Conservation (phyloP, 2,329 filamentous ascomycete species). For the Fusarium oxysporum region DNA sequence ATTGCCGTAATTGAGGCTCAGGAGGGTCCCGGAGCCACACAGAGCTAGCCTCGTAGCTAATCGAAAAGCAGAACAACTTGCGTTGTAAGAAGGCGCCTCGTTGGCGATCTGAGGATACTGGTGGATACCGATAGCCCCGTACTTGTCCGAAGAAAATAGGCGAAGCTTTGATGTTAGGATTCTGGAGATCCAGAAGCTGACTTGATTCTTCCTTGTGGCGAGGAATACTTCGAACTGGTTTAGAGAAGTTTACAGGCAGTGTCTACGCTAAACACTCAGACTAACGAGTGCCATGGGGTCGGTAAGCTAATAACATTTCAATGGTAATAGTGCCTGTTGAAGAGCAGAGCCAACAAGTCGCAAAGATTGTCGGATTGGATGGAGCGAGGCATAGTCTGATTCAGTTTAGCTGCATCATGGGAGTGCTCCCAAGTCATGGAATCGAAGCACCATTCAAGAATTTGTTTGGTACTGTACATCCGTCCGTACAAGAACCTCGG, state of each 20-base stretch:
- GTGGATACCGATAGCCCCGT: conserved; percentile 4
- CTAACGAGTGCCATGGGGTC: conserved; percentile 12
- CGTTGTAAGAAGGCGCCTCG: neutral
- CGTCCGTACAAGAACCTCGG: conserved; percentile 12
- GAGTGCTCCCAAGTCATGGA: conserved; percentile 36
- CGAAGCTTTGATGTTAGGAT: neutral
- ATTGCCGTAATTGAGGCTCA: conserved; percentile 38
- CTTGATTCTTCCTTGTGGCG: conserved; percentile 5
- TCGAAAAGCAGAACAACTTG: conserved; percentile 17
- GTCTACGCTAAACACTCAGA: conserved; percentile 3
- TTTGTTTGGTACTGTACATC: neutral
- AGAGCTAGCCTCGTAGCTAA: conserved; percentile 27
- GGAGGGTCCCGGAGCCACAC: conserved; percentile 7
- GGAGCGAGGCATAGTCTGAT: conserved; percentile 30
- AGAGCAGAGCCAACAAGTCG: neutral
- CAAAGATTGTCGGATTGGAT: conserved; percentile 4
- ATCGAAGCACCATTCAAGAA: conserved; percentile 22
- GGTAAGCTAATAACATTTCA: conserved; percentile 23
- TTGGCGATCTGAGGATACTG: conserved; percentile 2
- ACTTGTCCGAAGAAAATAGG: neutral
- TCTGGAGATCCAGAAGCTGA: neutral
- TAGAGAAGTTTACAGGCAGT: neutral
- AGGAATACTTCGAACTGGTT: conserved; percentile 4
- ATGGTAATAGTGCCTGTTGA: neutral
- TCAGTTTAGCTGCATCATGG: conserved; percentile 20